Conservation (phyloP, 2,329 filamentous ascomycete species). For the Incumbomyces delicatus region DNA sequence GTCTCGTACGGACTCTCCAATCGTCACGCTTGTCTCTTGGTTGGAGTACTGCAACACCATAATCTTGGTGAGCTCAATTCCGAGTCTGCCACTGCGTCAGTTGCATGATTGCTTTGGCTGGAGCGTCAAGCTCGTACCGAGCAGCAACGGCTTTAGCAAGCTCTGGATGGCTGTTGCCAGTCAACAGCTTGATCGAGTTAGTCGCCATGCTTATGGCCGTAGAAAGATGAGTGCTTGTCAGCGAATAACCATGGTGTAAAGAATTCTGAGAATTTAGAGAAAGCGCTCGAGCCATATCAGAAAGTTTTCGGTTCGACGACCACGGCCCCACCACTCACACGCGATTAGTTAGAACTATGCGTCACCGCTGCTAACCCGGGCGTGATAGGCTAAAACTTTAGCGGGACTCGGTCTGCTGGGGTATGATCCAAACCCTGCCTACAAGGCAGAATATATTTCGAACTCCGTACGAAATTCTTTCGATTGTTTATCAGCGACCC, state of each 20-base stretch:
- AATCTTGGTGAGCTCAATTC: slow-evolving; percentile 59
- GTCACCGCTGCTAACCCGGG: neutral
- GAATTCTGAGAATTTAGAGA: slow-evolving; percentile 9
- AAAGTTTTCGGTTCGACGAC: slow-evolving; percentile 2
- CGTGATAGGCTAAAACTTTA: no score
- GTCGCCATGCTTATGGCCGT: slow-evolving; percentile 46
- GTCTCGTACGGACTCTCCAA: slow-evolving; percentile 90
- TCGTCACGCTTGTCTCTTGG: slow-evolving; percentile 60
- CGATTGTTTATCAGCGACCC: no score
- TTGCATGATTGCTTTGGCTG: neutral
- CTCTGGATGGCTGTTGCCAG: slow-evolving; percentile 65
- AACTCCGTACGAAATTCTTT: no score
- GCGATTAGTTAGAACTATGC: neutral
- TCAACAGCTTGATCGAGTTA: slow-evolving; percentile 61
- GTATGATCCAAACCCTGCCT: neutral
- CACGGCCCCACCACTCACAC: neutral
- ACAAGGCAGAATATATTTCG: no score
- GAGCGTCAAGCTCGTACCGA: slow-evolving; percentile 39
- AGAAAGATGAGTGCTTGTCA: slow-evolving; percentile 10
- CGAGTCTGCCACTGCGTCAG: slow-evolving; percentile 38
- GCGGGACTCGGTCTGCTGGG: no score
- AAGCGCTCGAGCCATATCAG: neutral
- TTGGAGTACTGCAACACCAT: slow-evolving; percentile 60
- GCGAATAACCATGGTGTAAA: slow-evolving; percentile 14
- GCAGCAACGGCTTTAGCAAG: slow-evolving; percentile 60